Evolutionary conservation across 164 flowering plant genomes (phyloP), one percentile per base, ranked within the genome.

Genomic region (Macadamia integrifolia): DNA sequence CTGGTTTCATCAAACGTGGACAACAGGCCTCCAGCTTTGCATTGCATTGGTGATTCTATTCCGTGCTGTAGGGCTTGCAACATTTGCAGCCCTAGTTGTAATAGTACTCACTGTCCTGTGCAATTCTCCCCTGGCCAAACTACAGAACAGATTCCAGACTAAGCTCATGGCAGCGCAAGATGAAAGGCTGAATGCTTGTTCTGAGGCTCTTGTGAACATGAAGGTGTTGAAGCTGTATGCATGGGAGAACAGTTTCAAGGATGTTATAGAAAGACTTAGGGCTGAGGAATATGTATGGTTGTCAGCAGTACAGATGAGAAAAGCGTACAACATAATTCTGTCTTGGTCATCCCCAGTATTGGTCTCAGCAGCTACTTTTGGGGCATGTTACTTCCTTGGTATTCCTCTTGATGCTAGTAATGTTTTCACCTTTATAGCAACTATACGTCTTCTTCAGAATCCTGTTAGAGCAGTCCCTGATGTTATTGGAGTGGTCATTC

Each of bases 1-100:
- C 56, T 84, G 82, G 83, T 82, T 78, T 70, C 85, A 79, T 67
- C 88, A 81, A 62, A 80, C 66, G n/a, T 85, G 88, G 88, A 79
- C 85, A 0, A 85, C 86, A 2, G 74, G 67, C 65, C 78, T 85
- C 18, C 86, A 85, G 60, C 76, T 85, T 42, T 79, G 79, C 65
- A 50, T 85, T 7, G 84, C 86, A 10, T 66, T 82, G 9, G 11
- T 59, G 9, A 79, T 84, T 60, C 75, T 84, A 1, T 68, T 68
- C 61, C 80, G 56, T 13, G 68, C 82, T 8, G 80, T 85, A 0
- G 86, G 86, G 9, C 74, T 75, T 3, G 85, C 88, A 23, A 81
- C 86, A n/a, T 6, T 85, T 29, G 83, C 88, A 64, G 61, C 88
- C 10, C 35, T 85, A 46, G 68, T 71, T 9, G 81, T 75, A 1